These are phyloP conservation scores for Laguncularia racemosa DNA, from an alignment of 345 rosid species.

Conservation along the genomic window DNA sequence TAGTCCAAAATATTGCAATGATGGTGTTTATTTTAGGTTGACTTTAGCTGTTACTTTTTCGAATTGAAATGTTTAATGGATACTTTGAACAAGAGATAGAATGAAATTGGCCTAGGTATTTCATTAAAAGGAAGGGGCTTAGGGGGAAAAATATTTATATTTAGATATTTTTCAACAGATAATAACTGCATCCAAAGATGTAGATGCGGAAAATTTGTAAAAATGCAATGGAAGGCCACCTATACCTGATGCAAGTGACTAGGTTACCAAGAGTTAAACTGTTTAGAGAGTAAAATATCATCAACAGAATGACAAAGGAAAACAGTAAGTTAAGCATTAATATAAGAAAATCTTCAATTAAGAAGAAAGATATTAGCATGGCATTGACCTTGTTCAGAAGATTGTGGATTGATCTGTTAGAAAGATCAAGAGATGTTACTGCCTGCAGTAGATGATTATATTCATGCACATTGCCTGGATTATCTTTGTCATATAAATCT, in stretches of 20 bases:
- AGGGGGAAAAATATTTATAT: not conserved
- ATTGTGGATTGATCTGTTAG: constrained; percentile 55
- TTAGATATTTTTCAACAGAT: too few species aligned
- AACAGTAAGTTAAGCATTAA: not conserved
- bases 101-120: not conserved
- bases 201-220: too few species aligned
- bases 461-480: constrained; percentile 36
- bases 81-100: too few species aligned
- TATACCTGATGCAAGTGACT: not conserved
- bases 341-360: not conserved
- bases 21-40: not conserved
- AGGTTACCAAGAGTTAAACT: too few species aligned
- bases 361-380: not conserved
- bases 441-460: constrained; percentile 34
- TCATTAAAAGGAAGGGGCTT: not conserved
- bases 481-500: constrained; percentile 53
- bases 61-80: too few species aligned
- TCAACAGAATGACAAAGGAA: not conserved
- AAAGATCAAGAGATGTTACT: constrained; percentile 73
- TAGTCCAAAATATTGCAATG: too few species aligned
- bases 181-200: too few species aligned
- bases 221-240: not conserved
- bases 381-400: constrained; percentile 59
- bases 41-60: not conserved
- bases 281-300: too few species aligned